Evolutionary conservation across 371 early-diverging fungal species (phyloP).

Genomic region (Coemansia sp.): DNA sequence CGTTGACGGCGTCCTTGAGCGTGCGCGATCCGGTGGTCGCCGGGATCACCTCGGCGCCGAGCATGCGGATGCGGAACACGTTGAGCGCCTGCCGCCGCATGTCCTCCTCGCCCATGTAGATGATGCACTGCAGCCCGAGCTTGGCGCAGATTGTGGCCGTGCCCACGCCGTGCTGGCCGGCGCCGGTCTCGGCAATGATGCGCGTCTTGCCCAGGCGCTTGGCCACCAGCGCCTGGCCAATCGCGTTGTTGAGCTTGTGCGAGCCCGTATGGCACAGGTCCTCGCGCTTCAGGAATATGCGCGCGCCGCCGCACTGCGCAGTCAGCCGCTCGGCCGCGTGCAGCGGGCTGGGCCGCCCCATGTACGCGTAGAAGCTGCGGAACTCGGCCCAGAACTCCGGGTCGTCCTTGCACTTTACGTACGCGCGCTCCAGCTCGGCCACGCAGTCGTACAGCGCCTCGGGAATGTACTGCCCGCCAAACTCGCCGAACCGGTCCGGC

Average conservation of each 20-base stretch:
- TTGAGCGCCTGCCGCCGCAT: conserved; percentile 92
- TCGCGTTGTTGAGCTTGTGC: conserved; percentile 98
- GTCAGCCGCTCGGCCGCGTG: conserved; percentile 87
- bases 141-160: conserved; percentile 98
- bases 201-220: conserved; percentile 93
- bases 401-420: conserved; percentile 75
- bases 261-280: conserved; percentile 98
- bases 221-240: conserved; percentile 92
- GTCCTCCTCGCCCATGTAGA: conserved; percentile 98
- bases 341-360: conserved; percentile 86
- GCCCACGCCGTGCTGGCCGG: conserved; percentile 98
- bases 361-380: conserved; percentile 84
- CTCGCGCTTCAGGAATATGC: conserved; percentile 97
- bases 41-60: conserved; percentile 92
- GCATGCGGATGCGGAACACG: conserved; percentile 92
- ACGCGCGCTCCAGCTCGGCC: conserved; percentile 84
- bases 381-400: conserved; percentile 90
- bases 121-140: conserved; percentile 90
- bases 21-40: conserved; percentile 75
- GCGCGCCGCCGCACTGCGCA: conserved; percentile 74
- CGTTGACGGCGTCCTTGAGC: conserved; percentile 97
- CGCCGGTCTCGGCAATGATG: conserved; percentile 98
- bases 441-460: conserved; percentile 93
- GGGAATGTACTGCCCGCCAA: conserved; percentile 96
- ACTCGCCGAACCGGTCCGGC: conserved; percentile 85